Evolutionary conservation across 2,329 filamentous ascomycete species (phyloP).

Genomic region (Ramularia collo-cygni): DNA sequence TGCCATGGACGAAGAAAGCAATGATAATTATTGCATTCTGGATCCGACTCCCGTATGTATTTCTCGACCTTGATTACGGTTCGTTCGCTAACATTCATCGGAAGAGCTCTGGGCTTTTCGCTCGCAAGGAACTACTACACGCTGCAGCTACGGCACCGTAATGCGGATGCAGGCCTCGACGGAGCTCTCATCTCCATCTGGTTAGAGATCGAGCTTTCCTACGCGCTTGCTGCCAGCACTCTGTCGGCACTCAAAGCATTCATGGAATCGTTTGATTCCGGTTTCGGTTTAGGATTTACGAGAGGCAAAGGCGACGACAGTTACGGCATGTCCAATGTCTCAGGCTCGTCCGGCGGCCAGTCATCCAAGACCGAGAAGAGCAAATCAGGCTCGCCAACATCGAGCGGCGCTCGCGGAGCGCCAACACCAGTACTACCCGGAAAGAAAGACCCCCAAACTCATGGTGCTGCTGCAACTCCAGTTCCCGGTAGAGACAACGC

Average conservation of each 20-base stretch:
- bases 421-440: background rate
- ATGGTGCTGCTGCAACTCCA: constrained; percentile 1
- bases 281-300: constrained; percentile 31
- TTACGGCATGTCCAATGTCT: constrained; percentile 24
- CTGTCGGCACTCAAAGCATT: constrained; percentile 38
- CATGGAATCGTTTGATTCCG: constrained; percentile 36
- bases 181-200: constrained; percentile 30
- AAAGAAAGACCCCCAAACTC: constrained; percentile 2
- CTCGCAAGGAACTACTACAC: constrained; percentile 32
- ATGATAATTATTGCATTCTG: constrained; percentile 34
- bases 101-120: constrained; percentile 29
- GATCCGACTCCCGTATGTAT: constrained; percentile 30
- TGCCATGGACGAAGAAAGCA: constrained; percentile 29
- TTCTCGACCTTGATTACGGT: background rate
- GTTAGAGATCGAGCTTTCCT: constrained; percentile 35
- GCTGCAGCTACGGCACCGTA: constrained; percentile 17
- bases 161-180: constrained; percentile 28
- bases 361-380: constrained; percentile 16
- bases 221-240: constrained; percentile 37
- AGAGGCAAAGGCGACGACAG: constrained; percentile 24
- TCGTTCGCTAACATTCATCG: constrained; percentile 1
- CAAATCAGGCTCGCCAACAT: constrained; percentile 4
- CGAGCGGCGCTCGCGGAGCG: constrained; percentile 3
- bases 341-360: constrained; percentile 12
- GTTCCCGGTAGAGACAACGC: background rate